Evolutionary conservation across 1,139 yeast species (phyloP).

Genomic region (Candida labiduridarum): DNA sequence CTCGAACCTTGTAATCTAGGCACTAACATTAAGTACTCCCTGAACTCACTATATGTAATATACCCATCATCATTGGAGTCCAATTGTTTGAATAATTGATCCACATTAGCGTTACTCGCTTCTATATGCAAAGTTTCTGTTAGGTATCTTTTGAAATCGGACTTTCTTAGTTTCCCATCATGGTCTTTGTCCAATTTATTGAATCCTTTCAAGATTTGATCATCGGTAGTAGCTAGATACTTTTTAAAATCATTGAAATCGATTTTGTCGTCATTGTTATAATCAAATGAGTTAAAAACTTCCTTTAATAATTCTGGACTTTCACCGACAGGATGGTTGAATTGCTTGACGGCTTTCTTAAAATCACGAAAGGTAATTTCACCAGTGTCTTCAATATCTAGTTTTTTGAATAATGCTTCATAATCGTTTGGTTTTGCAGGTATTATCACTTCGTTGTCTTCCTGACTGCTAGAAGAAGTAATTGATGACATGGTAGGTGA

Average conservation of each 20-base stretch:
- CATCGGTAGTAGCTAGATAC: conserved; percentile 65
- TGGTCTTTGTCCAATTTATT: conserved; percentile 68
- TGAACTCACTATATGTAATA: conserved; percentile 84
- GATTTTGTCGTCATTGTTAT: conserved; percentile 56
- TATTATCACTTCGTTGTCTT: conserved; percentile 9
- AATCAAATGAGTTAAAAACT: conserved; percentile 59
- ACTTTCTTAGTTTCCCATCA: conserved; percentile 70
- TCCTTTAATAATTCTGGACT: conserved; percentile 61
- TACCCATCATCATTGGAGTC: conserved; percentile 67
- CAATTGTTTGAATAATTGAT: conserved; percentile 59
- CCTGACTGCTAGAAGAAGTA: background rate
- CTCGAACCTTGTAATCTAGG: conserved; percentile 75
- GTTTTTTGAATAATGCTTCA: conserved; percentile 40
- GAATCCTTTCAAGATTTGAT: conserved; percentile 72
- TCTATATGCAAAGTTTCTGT: conserved; percentile 51
- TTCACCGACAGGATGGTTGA: conserved; percentile 68
- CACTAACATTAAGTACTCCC: conserved; percentile 77
- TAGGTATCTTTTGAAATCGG: conserved; percentile 70
- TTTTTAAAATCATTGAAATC: conserved; percentile 63
- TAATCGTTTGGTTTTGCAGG: conserved; percentile 26
- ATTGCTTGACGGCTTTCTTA: conserved; percentile 51
- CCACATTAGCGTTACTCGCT: conserved; percentile 58
- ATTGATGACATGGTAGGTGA: background rate
- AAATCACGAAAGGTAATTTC: conserved; percentile 58
- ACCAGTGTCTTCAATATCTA: conserved; percentile 59